Evolutionary conservation across 805 yeast genomes (phyloP), one percentile per base, ranked within the genome.

Genomic region (Zygoascus bituminiphila): DNA sequence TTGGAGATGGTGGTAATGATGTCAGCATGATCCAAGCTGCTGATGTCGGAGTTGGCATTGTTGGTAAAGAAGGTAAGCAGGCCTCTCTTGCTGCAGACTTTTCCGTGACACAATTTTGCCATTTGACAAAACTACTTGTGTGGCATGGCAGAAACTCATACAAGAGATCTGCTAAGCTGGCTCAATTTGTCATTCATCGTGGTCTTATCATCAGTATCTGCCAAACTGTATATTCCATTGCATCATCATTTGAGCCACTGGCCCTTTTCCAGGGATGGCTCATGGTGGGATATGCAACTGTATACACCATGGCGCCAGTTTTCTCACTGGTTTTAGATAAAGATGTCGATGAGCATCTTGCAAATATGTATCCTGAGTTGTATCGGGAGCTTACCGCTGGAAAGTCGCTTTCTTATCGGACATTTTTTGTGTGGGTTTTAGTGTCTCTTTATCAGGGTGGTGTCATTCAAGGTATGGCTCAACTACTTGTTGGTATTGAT

Each of bases 61-160:
- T 93, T 19, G 99, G 99, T 33, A 93, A 93, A 65, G 99, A 93
- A 64, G 99, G 99, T 31, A 84, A 83, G 54, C 99, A 93, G 65
- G 98, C 98, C 0, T 88, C 96, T 0, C 71, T 93, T 46, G 96
- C 98, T 4, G 98, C 98, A 0, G 99, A 93, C 65, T 93, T 91
- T 67, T 87, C 96, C 15, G 81, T 93, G 45, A 82, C 88, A 26
- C 96, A 89, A 67, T 93, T 93, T 64, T 86, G 91, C 59, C 88
- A 86, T 62, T 68, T 93, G 52, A 84, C 95, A 37, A 87, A 88
- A 57, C 73, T 93, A 46, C 67, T 94, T 40, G 73, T 93, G 45
- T 93, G 98, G 99, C 99, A 93, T 64, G 99, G 99, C 7, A 77
- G 99, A 63, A 93, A 94, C 66, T 87, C 96, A 2, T 93, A 93